Evolutionary conservation across 2,329 filamentous ascomycete genomes (phyloP).

Genomic region (Myriosclerotinia curreyana): DNA sequence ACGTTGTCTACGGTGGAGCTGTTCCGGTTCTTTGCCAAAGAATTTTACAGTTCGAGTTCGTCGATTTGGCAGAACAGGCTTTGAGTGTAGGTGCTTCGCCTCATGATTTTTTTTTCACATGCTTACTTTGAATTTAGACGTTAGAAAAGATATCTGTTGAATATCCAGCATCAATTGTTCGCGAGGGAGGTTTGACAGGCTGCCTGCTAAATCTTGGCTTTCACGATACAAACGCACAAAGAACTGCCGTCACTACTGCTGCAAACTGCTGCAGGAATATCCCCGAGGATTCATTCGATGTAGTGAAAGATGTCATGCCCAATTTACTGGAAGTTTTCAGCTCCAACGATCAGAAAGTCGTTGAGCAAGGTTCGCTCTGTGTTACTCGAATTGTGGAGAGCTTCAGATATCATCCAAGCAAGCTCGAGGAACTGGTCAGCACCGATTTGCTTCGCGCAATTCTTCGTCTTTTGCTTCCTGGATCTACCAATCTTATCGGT

Average conservation of each 20-base stretch:
- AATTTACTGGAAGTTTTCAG: conserved; percentile 84
- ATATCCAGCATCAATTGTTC: conserved; percentile 91
- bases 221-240: conserved; percentile 94
- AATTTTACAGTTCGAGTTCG: conserved; percentile 91
- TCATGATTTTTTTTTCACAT: background rate
- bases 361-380: conserved; percentile 93
- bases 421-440: conserved; percentile 89
- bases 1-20: conserved; percentile 95
- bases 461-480: conserved; percentile 81
- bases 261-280: conserved; percentile 98
- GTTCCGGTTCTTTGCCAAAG: conserved; percentile 95
- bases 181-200: conserved; percentile 92
- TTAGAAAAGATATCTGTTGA: conserved; percentile 97
- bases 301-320: conserved; percentile 94
- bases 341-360: conserved; percentile 93
- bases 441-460: conserved; percentile 82
- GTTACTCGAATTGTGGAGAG: conserved; percentile 96
- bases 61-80: conserved; percentile 95
- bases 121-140: conserved; percentile 50
- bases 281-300: conserved; percentile 85
- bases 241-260: conserved; percentile 93
- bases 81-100: conserved; percentile 60
- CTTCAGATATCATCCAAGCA: conserved; percentile 83
- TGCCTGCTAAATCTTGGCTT: conserved; percentile 96
- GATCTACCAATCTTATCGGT: conserved; percentile 92